phyloP scores from a whole-genome alignment of 176 grass and related monocot species.

The Bolboschoenus planiculmis region DNA sequence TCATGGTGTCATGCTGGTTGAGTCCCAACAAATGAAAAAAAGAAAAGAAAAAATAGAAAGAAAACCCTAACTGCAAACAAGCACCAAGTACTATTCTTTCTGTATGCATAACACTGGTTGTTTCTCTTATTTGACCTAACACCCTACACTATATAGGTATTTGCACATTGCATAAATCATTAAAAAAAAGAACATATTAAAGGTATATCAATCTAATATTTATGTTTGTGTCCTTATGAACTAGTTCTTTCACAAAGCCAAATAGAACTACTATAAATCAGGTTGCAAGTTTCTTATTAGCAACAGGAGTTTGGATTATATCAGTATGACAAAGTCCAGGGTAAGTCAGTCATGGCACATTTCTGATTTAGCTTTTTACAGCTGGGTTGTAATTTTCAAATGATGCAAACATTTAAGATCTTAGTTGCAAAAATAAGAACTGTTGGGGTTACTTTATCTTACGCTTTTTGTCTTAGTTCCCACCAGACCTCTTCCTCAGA shows the following conservation, averaged over 20 bases:
- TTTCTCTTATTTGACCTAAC: not conserved
- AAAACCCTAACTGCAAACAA: not conserved
- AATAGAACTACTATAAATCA: not conserved
- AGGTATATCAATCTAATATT: not conserved
- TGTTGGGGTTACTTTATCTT: constrained; percentile 26
- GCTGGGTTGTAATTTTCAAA: not conserved
- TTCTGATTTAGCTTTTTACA: not conserved
- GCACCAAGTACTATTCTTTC: not conserved
- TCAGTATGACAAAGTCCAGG: not conserved
- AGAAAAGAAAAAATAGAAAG: too few relatives aligned
- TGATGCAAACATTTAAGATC: not conserved
- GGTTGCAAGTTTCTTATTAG: not conserved
- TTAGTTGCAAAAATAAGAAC: not conserved
- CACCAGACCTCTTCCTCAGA: constrained; percentile 80
- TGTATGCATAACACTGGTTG: not conserved
- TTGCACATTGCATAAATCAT: not conserved
- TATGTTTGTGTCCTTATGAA: not conserved
- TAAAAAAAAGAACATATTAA: not conserved
- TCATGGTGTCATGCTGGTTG: not conserved
- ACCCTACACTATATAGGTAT: not conserved
- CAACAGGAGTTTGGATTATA: not conserved
- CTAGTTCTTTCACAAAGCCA: not conserved
- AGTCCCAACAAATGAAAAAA: not conserved
- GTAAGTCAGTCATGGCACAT: constrained; percentile 2
- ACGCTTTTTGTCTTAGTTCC: constrained; percentile 72